A percentile compares a stretch with the other conserved stretches of the same genome.
phyloP scores from a whole-genome alignment of 371 early-diverging fungal genomes.

The Encephalitozoon cuniculi region DNA sequence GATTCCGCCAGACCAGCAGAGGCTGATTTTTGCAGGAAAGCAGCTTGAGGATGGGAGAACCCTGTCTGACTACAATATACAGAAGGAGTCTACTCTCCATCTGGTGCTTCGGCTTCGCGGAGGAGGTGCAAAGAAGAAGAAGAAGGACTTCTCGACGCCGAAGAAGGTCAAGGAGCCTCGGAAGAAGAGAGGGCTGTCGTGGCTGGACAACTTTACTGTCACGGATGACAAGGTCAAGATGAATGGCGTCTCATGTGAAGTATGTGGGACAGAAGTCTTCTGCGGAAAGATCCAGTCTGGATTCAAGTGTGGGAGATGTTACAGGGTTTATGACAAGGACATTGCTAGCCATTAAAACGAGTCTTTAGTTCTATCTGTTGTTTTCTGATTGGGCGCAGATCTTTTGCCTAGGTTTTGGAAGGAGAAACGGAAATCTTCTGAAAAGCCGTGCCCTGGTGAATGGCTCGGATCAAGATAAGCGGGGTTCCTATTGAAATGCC shows the following conservation, averaged over 20 bases:
- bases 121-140: conserved; percentile 72
- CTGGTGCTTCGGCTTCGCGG: conserved; percentile 89
- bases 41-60: conserved; percentile 80
- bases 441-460: neutral
- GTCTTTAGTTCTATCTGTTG: neutral
- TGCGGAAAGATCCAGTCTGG: conserved; percentile 71
- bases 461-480: conserved; percentile 32
- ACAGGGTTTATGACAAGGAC: neutral
- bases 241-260: conserved; percentile 80
- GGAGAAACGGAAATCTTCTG: neutral
- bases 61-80: conserved; percentile 67
- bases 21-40: conserved; percentile 97
- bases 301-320: conserved; percentile 49
- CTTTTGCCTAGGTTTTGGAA: neutral
- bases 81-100: conserved; percentile 93
- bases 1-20: conserved; percentile 99
- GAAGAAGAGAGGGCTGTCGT: conserved; percentile 75
- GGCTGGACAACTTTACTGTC: conserved; percentile 82
- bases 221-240: conserved; percentile 82
- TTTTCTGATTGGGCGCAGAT: neutral
- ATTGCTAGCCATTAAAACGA: neutral
- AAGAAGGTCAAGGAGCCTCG: conserved; percentile 53
- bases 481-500: conserved; percentile 59
- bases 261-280: conserved; percentile 94
- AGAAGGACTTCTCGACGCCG: conserved; percentile 59